Evolutionary conservation across 495 filamentous ascomycete species (phyloP).

Genomic region (Peziza echinospora): DNA sequence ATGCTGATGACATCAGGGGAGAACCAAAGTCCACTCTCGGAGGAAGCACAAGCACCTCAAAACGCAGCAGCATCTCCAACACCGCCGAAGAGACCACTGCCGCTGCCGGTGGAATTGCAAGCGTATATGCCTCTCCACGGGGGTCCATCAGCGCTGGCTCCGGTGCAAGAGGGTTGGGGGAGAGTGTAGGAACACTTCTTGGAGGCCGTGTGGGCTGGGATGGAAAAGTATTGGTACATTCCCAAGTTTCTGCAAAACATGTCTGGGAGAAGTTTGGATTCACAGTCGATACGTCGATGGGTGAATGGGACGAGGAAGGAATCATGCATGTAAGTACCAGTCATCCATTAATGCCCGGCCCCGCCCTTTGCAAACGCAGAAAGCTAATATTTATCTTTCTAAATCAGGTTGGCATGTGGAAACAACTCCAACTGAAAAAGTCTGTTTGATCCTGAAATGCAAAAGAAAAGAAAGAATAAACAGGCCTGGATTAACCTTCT

Average conservation of each 20-base stretch:
- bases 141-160: background rate
- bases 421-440: background rate
- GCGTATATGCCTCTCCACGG: background rate
- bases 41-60: background rate
- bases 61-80: background rate
- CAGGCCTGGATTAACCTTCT: too few species aligned
- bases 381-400: too few species aligned
- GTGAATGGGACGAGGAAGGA: constrained; percentile 62
- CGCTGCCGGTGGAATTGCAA: background rate
- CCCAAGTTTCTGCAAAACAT: constrained; percentile 8
- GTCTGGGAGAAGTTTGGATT: constrained; percentile 34
- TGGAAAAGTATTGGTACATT: constrained; percentile 17
- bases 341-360: too few species aligned
- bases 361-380: too few species aligned
- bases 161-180: background rate
- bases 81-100: background rate
- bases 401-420: background rate
- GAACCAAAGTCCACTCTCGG: constrained; percentile 17
- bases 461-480: too few species aligned
- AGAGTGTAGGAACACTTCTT: background rate
- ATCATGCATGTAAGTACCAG: constrained; percentile 48
- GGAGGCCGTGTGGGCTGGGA: constrained; percentile 11
- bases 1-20: constrained; percentile 36
- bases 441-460: background rate
- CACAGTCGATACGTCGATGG: constrained; percentile 43